These are phyloP conservation scores for Aureobasidium subglaciale DNA, from an alignment of 2,329 filamentous ascomycete genomes.

Conservation along the genomic window DNA sequence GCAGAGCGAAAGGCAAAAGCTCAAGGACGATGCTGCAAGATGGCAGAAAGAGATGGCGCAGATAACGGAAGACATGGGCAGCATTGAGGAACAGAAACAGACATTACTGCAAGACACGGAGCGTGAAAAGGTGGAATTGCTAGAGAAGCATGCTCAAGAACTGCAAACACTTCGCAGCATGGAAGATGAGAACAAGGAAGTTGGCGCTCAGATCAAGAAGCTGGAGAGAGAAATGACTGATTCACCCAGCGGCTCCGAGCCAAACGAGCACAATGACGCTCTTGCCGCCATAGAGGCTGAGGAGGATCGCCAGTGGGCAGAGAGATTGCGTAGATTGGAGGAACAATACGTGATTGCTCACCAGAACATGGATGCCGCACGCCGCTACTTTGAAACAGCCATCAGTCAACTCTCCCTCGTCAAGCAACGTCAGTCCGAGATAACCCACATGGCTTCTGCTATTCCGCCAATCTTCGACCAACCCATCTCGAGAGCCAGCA, in stretches of 20 bases:
- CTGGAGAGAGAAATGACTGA: conserved; percentile 60
- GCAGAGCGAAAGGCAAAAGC: conserved; percentile 59
- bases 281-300: conserved; percentile 29
- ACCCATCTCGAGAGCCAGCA: conserved; percentile 17
- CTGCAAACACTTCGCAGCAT: conserved; percentile 49
- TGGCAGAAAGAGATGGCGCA: conserved; percentile 59
- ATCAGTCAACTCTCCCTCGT: conserved; percentile 38
- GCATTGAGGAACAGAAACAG: conserved; percentile 34
- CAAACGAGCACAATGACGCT: conserved; percentile 20
- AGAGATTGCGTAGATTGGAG: conserved; percentile 26
- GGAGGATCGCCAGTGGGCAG: conserved; percentile 33
- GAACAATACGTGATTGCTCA: conserved; percentile 26
- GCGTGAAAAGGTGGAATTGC: conserved; percentile 35
- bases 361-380: conserved; percentile 28
- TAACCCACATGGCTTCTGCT: conserved; percentile 32
- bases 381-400: conserved; percentile 44
- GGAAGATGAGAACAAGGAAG: conserved; percentile 67
- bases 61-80: conserved; percentile 43
- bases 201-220: conserved; percentile 63
- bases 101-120: conserved; percentile 31
- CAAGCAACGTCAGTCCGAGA: conserved; percentile 33
- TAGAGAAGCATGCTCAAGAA: conserved; percentile 36
- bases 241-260: conserved; percentile 30
- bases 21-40: conserved; percentile 61
- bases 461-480: conserved; percentile 22